A percentile compares a stretch with the other conserved stretches of the same genome.
Evolutionary conservation across 768 basidiomycete genomes (phyloP).

Genomic region (Guyanaporus albipodus): DNA sequence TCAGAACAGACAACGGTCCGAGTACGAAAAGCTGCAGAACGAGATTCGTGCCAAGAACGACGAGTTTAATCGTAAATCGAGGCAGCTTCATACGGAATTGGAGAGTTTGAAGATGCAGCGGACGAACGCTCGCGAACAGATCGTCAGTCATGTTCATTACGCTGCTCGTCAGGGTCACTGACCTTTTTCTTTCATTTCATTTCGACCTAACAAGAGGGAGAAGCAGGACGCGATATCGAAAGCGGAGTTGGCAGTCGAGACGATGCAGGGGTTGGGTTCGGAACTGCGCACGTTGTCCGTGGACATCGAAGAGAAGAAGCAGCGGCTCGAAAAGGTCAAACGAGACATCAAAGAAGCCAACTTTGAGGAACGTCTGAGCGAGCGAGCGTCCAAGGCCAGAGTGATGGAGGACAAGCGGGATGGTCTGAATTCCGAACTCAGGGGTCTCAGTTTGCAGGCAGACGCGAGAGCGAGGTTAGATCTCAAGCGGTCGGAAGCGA

Average conservation of each 20-base stretch:
- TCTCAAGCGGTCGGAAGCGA: conserved; percentile 65
- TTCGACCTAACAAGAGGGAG: conserved; percentile 43
- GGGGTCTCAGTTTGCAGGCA: conserved; percentile 69
- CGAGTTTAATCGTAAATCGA: conserved; percentile 60
- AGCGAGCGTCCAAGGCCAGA: conserved; percentile 51
- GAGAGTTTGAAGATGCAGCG: conserved; percentile 53
- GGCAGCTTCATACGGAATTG: conserved; percentile 52
- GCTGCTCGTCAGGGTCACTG: not conserved
- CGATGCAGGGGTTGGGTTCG: conserved; percentile 48
- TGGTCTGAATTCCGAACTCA: conserved; percentile 63
- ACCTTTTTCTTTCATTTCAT: not conserved
- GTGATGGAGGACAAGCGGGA: conserved; percentile 68
- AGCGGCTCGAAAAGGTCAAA: conserved; percentile 56
- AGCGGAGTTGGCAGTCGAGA: conserved; percentile 55
- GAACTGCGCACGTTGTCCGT: conserved; percentile 50
- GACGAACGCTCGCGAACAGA: conserved; percentile 49
- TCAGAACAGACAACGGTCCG: conserved; percentile 55
- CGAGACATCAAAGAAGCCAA: conserved; percentile 54
- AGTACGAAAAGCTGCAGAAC: conserved; percentile 66
- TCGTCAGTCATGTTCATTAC: conserved; percentile 39
- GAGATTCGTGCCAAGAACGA: conserved; percentile 55
- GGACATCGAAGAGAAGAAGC: conserved; percentile 69
- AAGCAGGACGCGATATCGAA: conserved; percentile 47
- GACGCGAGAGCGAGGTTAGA: conserved; percentile 77
- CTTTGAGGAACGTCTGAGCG: conserved; percentile 59